Base-by-base conservation (phyloP, 108 stramenopile genomes). In the Nannochloropsis gaditana region DNA sequence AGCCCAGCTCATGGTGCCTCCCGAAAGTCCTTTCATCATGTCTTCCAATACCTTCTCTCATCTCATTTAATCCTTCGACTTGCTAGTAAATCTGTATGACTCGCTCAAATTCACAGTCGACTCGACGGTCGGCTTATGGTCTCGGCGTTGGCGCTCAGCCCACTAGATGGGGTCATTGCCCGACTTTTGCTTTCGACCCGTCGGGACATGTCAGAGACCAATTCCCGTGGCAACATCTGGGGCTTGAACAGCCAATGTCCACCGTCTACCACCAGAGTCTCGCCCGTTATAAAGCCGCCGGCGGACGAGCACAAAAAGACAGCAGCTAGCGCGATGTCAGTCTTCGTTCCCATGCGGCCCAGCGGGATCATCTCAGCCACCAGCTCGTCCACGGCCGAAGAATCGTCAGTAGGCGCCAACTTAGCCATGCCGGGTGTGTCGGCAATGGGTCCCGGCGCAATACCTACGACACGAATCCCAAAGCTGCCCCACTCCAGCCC, bases 401-500 rank as follows among this genome's bases (percentile, higher is more conserved):
- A 42, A 17, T 83, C 85, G 21, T 94, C 83, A 21, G 93, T 94
- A 43, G 95, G 95, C 3, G 94, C 93, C 43, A 97, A 87, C 90
- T 96, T 97, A 31, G 95, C 93, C 84, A 95, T 97, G 42, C 96
- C 96, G 10, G 96, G 96, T 11, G 96, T 97, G 90, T 96, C 86
- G 4, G 89, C 94, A 83, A 96, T 96, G 15, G 96, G 95, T 31
- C 96, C 96, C 11, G 96, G 96, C 43, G 96, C 96, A 79, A 97
- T 94, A 6, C 95, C 96, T 83, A 93, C 94, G 9, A 97, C 96
- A 84, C 96, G 85, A 80, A 97, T 94, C 31, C 91, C 88, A 90
- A 96, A 90, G 21, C 84, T 83, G 2, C 96, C 96, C 96, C 96
- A 97, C 89, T 97, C 96, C 79, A 97, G 86, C 15, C 95, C 95